phyloP scores from a whole-genome alignment of 345 rosid species.

The Limnanthes douglasii region DNA sequence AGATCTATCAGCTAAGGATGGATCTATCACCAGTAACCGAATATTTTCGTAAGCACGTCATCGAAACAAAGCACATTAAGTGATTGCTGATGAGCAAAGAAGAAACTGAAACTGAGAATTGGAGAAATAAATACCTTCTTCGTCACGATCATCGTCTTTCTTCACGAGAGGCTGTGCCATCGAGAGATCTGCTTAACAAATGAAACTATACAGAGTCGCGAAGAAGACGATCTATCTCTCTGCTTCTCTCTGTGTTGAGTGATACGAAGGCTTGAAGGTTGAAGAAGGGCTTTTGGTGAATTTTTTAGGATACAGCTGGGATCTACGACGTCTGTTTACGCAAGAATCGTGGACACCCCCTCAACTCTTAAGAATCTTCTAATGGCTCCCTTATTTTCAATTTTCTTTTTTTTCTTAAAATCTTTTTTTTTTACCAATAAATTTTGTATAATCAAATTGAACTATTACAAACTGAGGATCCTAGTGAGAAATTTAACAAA shows the following conservation, averaged over 20 bases:
- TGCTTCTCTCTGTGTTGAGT: background rate
- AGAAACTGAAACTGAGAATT: background rate
- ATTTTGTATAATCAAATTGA: too few relatives aligned
- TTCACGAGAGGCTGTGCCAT: constrained; percentile 96
- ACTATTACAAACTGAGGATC: too few relatives aligned
- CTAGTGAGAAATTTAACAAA: too few relatives aligned
- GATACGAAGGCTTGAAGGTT: constrained; percentile 8
- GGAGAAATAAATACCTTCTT: constrained; percentile 59
- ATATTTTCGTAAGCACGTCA: constrained; percentile 3
- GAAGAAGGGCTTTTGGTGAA: background rate
- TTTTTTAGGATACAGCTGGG: too few relatives aligned
- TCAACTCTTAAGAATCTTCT: too few relatives aligned
- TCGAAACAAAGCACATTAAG: background rate
- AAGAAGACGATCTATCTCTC: constrained; percentile 11
- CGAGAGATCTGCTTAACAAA: background rate
- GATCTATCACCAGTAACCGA: constrained; percentile 13
- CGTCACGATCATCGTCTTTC: constrained; percentile 98
- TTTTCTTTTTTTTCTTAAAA: too few relatives aligned
- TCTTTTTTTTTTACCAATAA: too few relatives aligned
- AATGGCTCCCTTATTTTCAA: too few relatives aligned
- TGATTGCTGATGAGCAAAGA: background rate
- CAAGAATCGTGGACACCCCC: too few relatives aligned
- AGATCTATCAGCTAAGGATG: constrained; percentile 34
- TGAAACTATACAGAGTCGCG: constrained; percentile 10
- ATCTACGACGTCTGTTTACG: too few relatives aligned